Evolutionary conservation across 352 stramenopile genomes (phyloP), one percentile per base, ranked within the genome.

Genomic region (Phytophthora pistaciae): DNA sequence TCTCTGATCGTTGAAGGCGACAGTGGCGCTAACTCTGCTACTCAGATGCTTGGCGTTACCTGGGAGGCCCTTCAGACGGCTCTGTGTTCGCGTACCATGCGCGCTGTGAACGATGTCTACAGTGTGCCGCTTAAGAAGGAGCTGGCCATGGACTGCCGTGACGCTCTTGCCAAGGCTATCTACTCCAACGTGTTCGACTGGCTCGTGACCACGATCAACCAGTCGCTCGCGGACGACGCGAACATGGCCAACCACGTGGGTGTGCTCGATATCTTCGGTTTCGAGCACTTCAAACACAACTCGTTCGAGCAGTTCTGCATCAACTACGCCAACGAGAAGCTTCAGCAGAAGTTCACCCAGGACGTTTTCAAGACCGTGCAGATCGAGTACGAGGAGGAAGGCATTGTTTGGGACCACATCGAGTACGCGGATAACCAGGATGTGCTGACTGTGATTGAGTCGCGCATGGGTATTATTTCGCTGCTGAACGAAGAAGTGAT

Each of bases 191-290:
- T 99, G 14, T 99, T 99, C 70, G 83, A 98, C 64, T 99, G 97
- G 97, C 82, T 99, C 13, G 96, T 99, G 56, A 73, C 86, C 29
- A 79, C 83, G 40, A 98, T 99, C 72, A 99, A 99, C 81, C 65
- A 78, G 38, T 98, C 91, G 54, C 78, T 96, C 29, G 77, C 83
- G 21, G 81, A 95, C 50, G 90, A 95, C 64, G 72, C 71, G n/a
- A 80, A 92, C 65, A 95, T 93, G 85, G 50, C 82, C 56, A 91
- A 96, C 65, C 85, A 94, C 46, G 96, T 99, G 42, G 97, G 97
- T 55, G 95, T 99, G 52, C 82, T 99, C 58, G 98, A 99, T 91
- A 99, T 99, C 72, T 99, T 99, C 72, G 98, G 98, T 54, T 99
- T 99, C 72, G 98, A 99, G 83, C 97, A 98, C 75, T 99, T 99